Conservation (phyloP, 768 basidiomycete species). For the Boletus subcaerulescens region DNA sequence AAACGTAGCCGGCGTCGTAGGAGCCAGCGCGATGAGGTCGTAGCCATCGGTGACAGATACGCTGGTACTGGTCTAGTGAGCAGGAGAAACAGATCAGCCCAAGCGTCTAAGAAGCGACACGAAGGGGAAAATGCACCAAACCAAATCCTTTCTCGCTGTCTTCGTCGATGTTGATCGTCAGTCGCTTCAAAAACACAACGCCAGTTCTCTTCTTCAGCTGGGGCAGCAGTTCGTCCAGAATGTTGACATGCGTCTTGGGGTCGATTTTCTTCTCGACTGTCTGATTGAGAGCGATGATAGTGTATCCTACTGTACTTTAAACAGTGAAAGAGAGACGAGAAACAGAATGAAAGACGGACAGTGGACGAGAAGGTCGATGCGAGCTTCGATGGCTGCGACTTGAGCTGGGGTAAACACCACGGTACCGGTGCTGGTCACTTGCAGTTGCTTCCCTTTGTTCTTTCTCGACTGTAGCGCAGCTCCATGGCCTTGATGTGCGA, state of each 20-base stretch:
- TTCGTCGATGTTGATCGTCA: conserved; percentile 79
- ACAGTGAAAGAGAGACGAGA: conserved; percentile 1
- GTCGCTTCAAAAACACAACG: conserved; percentile 64
- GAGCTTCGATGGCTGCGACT: conserved; percentile 54
- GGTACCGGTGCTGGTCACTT: conserved; percentile 25
- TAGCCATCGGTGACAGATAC: conserved; percentile 57
- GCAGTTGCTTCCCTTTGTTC: conserved; percentile 33
- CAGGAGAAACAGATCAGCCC: background rate
- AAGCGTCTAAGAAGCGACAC: too few relatives aligned
- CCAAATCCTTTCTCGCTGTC: conserved; percentile 87
- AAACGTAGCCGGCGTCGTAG: conserved; percentile 70
- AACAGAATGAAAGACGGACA: conserved; percentile 43
- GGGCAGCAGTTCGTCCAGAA: conserved; percentile 55
- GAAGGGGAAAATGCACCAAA: conserved; percentile 44
- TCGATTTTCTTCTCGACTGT: conserved; percentile 71
- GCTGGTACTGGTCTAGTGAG: conserved; percentile 68
- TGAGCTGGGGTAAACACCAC: conserved; percentile 52
- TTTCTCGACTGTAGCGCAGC: conserved; percentile 21
- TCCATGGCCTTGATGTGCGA: conserved; percentile 18
- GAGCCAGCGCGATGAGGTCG: conserved; percentile 74
- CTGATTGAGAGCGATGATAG: conserved; percentile 75
- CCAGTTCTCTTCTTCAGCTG: conserved; percentile 57
- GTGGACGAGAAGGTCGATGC: conserved; percentile 68
- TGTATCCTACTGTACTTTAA: conserved; percentile 72
- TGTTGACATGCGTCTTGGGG: conserved; percentile 64